phyloP scores from a whole-genome alignment of 495 filamentous ascomycete species.

The Hypoxylon subgilvum region DNA sequence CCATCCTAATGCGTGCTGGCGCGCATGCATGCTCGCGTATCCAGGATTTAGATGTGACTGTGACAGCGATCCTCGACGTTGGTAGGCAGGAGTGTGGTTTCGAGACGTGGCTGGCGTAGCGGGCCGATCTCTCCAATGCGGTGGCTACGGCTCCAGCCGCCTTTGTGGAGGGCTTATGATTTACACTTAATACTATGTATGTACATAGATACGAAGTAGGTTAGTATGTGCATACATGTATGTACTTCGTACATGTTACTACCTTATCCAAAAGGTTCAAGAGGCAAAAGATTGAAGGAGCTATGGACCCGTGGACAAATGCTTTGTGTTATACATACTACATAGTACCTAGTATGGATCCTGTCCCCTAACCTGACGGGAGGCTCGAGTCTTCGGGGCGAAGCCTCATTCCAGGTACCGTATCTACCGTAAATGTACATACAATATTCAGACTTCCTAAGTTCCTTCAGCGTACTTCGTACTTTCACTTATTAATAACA shows the following conservation, averaged over 20 bases:
- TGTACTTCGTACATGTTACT: too few relatives aligned
- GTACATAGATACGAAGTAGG: not conserved
- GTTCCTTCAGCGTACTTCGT: too few relatives aligned
- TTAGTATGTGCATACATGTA: too few relatives aligned
- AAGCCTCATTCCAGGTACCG: too few relatives aligned
- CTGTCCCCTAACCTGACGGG: too few relatives aligned
- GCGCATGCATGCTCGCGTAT: slow-evolving; percentile 12
- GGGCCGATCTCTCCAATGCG: slow-evolving; percentile 34
- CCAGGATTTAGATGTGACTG: slow-evolving; percentile 25
- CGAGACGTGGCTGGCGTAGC: slow-evolving; percentile 31
- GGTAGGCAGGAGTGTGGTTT: slow-evolving; percentile 9
- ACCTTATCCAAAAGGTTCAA: slow-evolving; percentile 1
- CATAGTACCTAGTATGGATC: too few relatives aligned
- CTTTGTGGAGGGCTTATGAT: slow-evolving; percentile 15
- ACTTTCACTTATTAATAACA: too few relatives aligned
- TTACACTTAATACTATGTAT: slow-evolving; percentile 23
- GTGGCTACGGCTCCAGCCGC: slow-evolving; percentile 26
- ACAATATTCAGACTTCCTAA: too few relatives aligned
- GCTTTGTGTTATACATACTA: too few relatives aligned
- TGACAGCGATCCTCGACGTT: slow-evolving; percentile 24
- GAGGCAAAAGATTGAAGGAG: not conserved
- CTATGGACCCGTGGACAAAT: too few relatives aligned
- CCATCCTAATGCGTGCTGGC: slow-evolving; percentile 16
- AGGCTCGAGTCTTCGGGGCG: too few relatives aligned
- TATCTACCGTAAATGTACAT: too few relatives aligned